Evolutionary conservation across 2,329 filamentous ascomycete species (phyloP), one percentile per base, ranked within the genome.

Genomic region (Cladophialophora exuberans): DNA sequence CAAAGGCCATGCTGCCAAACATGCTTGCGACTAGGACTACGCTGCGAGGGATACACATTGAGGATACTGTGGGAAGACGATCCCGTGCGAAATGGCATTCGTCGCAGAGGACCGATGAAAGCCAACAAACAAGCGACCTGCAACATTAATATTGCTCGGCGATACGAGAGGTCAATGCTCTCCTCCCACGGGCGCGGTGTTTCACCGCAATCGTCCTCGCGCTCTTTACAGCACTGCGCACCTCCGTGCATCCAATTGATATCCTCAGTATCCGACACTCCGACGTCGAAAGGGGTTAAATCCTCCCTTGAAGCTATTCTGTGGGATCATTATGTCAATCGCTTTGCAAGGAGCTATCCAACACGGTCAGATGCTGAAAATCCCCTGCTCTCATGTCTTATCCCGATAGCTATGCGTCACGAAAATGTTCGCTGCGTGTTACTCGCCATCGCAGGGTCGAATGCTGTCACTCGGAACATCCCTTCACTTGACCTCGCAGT

Each of bases 261-360:
- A 4, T 9, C 35, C 17, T 39, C 17, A 18, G 10, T 39, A 11
- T 39, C 35, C 28, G 7, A 35, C 43, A 3, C n/a, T n/a, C 6
- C 10, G 7, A 4, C 28, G 18, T 22, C 18, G 11, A n/a, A 36
- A 36, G 44, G 13, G 4, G 4, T 6, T 3, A 23, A 47, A 6
- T 38, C 31, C 2, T 17, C 4, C 13, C 31, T 47, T 9, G 44
- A 47, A 10, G 11, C 5, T 35, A 13, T 38, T 9, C 44, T 47
- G 6, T 47, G 44, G 44, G 44, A 47, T 15, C 44, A 38, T 25
- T 47, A 47, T n/a, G 26, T 47, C 31, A 47, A 47, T 28, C 26
- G n/a, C 44, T 47, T 47, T 38, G 44, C 44, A 47, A 47, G 44
- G 13, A 47, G 15, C 7, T 47, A 47, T 38, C 44, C 44, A 17